These are phyloP conservation scores for Pythium dissotocum DNA, from an alignment of 352 stramenopile species.

Conservation along the genomic window DNA sequence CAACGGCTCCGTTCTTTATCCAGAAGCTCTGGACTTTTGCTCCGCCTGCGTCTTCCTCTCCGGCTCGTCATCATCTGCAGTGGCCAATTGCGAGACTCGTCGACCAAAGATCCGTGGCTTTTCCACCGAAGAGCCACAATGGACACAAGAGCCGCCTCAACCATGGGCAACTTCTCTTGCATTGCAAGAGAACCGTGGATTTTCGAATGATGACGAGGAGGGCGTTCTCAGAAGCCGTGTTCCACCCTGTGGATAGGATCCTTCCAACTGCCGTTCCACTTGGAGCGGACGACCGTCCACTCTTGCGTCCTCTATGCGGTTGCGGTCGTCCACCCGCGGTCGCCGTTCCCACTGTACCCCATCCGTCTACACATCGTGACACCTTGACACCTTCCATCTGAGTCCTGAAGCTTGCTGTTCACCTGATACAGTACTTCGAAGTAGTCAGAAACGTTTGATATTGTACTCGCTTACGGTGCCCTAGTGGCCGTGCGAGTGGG, in stretches of 20 bases:
- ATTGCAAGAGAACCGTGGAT: not conserved
- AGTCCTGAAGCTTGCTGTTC: not conserved
- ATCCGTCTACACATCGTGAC: not conserved
- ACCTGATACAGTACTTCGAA: too few relatives aligned
- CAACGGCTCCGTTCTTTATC: not conserved
- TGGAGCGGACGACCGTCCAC: conserved; percentile 12
- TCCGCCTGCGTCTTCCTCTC: not conserved
- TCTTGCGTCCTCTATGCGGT: conserved; percentile 21
- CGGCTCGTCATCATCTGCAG: not conserved
- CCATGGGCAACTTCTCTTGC: not conserved
- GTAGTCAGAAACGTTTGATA: too few relatives aligned
- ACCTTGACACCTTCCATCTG: not conserved
- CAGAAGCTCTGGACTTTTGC: not conserved
- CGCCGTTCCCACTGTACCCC: not conserved
- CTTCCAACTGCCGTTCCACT: not conserved
- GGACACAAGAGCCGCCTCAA: not conserved
- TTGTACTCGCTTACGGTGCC: too few relatives aligned
- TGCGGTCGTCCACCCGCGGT: not conserved
- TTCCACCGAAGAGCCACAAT: conserved; percentile 2
- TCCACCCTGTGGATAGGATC: not conserved
- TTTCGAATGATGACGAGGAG: not conserved
- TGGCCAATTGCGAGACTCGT: not conserved
- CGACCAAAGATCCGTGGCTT: not conserved
- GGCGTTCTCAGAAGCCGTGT: not conserved
- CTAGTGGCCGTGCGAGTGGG: not conserved